Percentiles rank a stretch among this genome's conserved stretches.
Evolutionary conservation across 306 rosid genomes (phyloP).

Genomic region (Ochetophila trinervis): DNA sequence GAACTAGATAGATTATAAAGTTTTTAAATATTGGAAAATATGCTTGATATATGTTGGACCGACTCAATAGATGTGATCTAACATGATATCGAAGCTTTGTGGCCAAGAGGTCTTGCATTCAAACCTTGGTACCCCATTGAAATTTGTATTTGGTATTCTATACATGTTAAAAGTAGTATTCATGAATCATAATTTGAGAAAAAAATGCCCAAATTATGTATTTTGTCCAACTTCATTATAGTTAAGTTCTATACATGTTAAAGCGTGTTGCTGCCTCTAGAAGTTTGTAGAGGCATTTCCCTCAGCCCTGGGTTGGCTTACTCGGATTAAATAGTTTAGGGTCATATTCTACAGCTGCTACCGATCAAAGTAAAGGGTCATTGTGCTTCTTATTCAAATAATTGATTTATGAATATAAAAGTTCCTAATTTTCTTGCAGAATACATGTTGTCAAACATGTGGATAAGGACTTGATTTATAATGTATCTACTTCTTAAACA

Average conservation of each 20-base stretch:
- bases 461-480: conserved; percentile 1
- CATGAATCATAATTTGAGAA: background rate
- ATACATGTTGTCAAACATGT: background rate
- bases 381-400: conserved; percentile 8
- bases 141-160: background rate
- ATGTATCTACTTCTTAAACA: conserved; percentile 19
- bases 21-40: too few relatives aligned
- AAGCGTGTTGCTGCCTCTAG: conserved; percentile 39
- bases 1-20: too few relatives aligned
- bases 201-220: background rate
- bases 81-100: too few relatives aligned
- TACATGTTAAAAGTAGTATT: background rate
- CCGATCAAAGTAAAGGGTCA: conserved; percentile 42
- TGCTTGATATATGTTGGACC: too few relatives aligned
- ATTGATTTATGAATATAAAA: conserved; percentile 22
- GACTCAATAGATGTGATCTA: too few relatives aligned
- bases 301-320: conserved; percentile 33
- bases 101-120: too few relatives aligned
- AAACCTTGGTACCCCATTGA: too few relatives aligned
- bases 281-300: conserved; percentile 37
- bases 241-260: conserved; percentile 44
- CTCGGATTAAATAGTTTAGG: conserved; percentile 43
- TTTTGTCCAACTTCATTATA: conserved; percentile 27
- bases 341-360: conserved; percentile 34
- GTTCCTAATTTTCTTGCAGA: conserved; percentile 11